phyloP scores from a whole-genome alignment of 2,329 filamentous ascomycete species.

The Tolypocladium inflatum region DNA sequence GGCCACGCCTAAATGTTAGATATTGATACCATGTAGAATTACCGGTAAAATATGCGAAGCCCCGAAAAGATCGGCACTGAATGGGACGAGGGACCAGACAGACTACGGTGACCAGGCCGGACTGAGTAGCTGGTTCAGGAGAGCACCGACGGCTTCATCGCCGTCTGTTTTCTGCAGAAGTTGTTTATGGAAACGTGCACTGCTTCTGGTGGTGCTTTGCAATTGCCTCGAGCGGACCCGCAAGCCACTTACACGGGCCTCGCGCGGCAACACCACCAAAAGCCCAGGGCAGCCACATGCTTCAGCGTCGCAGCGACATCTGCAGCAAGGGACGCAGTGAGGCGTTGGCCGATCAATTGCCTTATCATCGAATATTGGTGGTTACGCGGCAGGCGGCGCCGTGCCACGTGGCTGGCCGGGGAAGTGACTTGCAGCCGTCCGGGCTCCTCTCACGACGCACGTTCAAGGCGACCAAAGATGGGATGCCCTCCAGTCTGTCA shows the following conservation, averaged over 20 bases:
- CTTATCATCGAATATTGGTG: background rate
- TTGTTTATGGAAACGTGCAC: no score
- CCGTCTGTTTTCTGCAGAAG: no score
- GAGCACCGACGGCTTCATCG: no score
- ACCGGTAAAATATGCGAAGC: no score
- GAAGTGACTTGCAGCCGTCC: background rate
- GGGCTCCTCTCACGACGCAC: background rate
- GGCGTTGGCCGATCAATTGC: background rate
- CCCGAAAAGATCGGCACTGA: background rate
- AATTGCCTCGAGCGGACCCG: background rate
- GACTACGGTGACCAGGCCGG: no score
- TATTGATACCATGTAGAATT: no score
- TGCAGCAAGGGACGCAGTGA: background rate
- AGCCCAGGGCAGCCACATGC: no score
- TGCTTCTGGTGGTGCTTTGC: background rate
- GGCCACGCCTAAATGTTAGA: background rate
- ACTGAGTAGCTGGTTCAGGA: no score
- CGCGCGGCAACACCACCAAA: no score
- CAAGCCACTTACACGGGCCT: background rate
- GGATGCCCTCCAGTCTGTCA: background rate
- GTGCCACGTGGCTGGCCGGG: background rate
- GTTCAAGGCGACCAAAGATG: background rate
- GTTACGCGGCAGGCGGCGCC: background rate
- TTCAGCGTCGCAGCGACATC: background rate
- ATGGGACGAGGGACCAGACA: background rate